A percentile compares a stretch with the other conserved stretches of the same genome.
Evolutionary conservation across 257 asterid species (phyloP).

Genomic region (Ligustrum vulgare): DNA sequence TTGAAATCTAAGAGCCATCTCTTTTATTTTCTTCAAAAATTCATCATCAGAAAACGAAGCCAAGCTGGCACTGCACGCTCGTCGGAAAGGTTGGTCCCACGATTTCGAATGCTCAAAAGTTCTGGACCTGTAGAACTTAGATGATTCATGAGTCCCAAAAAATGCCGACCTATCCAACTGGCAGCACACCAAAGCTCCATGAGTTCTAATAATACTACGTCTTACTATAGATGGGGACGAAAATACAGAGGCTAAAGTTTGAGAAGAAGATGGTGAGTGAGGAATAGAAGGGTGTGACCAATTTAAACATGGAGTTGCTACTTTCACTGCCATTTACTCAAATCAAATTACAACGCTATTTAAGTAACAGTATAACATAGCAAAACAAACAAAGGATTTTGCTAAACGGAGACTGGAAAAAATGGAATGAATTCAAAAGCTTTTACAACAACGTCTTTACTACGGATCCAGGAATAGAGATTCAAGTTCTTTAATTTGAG

Average conservation of each 20-base stretch:
- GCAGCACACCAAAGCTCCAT: slow-evolving; percentile 53
- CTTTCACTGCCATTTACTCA: slow-evolving; percentile 62
- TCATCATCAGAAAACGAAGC: slow-evolving; percentile 86
- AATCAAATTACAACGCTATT: slow-evolving; percentile 9
- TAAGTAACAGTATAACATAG: not conserved
- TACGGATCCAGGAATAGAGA: slow-evolving; percentile 31
- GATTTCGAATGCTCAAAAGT: slow-evolving; percentile 40
- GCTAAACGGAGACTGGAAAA: slow-evolving; percentile 7
- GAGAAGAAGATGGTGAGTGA: slow-evolving; percentile 77
- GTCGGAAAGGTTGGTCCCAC: slow-evolving; percentile 30
- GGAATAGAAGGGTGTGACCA: slow-evolving; percentile 71
- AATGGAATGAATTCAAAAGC: slow-evolving; percentile 1
- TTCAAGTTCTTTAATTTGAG: slow-evolving; percentile 25
- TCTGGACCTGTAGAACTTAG: slow-evolving; percentile 46
- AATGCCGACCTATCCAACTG: slow-evolving; percentile 34
- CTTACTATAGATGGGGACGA: slow-evolving; percentile 57
- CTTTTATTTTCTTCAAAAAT: slow-evolving; percentile 59
- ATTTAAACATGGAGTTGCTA: slow-evolving; percentile 54
- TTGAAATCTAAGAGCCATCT: slow-evolving; percentile 44
- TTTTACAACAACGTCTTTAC: slow-evolving; percentile 16
- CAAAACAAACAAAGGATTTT: not conserved
- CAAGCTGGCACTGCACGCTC: slow-evolving; percentile 54
- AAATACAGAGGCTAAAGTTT: slow-evolving; percentile 58
- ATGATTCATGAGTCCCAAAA: slow-evolving; percentile 33
- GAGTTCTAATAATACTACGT: slow-evolving; percentile 35